Conservation (phyloP, 345 rosid species). For the Gossypium arboreum region DNA sequence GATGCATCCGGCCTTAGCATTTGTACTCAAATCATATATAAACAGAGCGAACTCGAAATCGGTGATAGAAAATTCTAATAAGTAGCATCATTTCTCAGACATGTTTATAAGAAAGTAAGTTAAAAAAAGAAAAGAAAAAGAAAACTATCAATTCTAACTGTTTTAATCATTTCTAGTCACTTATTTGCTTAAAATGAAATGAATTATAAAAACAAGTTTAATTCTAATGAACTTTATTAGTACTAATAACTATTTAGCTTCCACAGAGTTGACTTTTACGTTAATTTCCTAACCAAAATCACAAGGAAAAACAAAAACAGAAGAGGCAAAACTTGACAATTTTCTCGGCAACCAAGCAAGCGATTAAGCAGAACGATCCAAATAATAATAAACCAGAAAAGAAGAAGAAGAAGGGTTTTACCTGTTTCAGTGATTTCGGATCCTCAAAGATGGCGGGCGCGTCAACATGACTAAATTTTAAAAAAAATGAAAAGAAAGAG, state of each 20-base stretch:
- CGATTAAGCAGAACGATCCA: not conserved
- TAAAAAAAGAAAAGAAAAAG: too few relatives aligned
- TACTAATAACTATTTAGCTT: not conserved
- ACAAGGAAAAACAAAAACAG: not conserved
- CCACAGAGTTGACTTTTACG: not conserved
- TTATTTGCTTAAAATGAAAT: not conserved
- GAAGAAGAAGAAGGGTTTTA: constrained; percentile 17
- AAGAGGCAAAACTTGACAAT: not conserved
- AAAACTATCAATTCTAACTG: not conserved
- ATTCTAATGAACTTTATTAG: not conserved
- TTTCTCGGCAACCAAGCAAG: constrained; percentile 8
- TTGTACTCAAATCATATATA: not conserved
- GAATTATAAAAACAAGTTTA: not conserved
- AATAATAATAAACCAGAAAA: not conserved
- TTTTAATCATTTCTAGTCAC: not conserved
- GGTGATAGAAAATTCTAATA: not conserved
- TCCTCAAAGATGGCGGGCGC: constrained; percentile 64
- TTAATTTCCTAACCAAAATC: not conserved
- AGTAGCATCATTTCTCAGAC: not conserved
- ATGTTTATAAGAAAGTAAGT: not conserved
- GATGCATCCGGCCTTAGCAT: not conserved
- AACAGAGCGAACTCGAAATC: not conserved
- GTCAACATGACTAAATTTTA: constrained; percentile 35
- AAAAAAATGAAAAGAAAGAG: not conserved
- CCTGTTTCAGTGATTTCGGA: constrained; percentile 74